Conservation (phyloP, 2,329 filamentous ascomycete species). For the Xylaria multiplex region DNA sequence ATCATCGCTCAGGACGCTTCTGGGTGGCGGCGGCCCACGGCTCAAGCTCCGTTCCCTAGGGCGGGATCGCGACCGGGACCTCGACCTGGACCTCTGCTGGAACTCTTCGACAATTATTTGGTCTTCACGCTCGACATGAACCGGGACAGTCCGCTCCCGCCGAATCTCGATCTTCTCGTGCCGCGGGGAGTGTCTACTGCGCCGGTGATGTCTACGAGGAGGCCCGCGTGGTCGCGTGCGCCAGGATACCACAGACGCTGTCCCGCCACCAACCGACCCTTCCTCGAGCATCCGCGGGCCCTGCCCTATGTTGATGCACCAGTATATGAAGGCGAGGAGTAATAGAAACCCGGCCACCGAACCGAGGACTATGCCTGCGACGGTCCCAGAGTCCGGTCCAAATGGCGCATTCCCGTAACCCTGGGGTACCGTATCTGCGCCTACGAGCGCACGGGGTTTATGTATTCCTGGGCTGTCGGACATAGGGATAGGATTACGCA, state of each 20-base stretch:
- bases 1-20: slow-evolving; percentile 42
- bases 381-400: slow-evolving; percentile 49
- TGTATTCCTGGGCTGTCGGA: slow-evolving; percentile 28
- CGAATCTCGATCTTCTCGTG: slow-evolving; percentile 48
- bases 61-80: slow-evolving; percentile 29
- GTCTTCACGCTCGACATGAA: slow-evolving; percentile 37
- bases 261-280: slow-evolving; percentile 47
- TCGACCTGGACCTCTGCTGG: slow-evolving; percentile 23
- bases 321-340: slow-evolving; percentile 46
- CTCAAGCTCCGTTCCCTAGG: slow-evolving; percentile 22
- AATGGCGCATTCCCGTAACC: slow-evolving; percentile 56
- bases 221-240: slow-evolving; percentile 42
- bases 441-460: slow-evolving; percentile 39
- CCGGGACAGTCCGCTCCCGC: slow-evolving; percentile 35
- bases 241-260: slow-evolving; percentile 47
- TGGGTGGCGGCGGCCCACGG: slow-evolving; percentile 38
- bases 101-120: slow-evolving; percentile 49
- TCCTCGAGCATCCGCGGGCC: slow-evolving; percentile 45
- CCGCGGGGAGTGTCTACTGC: slow-evolving; percentile 30
- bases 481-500: slow-evolving; percentile 27
- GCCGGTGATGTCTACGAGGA: slow-evolving; percentile 28
- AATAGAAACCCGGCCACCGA: slow-evolving; percentile 56
- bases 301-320: slow-evolving; percentile 45
- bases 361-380: slow-evolving; percentile 51
- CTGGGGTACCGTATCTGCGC: slow-evolving; percentile 54